Base-by-base conservation (phyloP, 2,329 filamentous ascomycete species). In the Fonsecaea multimorphosa region DNA sequence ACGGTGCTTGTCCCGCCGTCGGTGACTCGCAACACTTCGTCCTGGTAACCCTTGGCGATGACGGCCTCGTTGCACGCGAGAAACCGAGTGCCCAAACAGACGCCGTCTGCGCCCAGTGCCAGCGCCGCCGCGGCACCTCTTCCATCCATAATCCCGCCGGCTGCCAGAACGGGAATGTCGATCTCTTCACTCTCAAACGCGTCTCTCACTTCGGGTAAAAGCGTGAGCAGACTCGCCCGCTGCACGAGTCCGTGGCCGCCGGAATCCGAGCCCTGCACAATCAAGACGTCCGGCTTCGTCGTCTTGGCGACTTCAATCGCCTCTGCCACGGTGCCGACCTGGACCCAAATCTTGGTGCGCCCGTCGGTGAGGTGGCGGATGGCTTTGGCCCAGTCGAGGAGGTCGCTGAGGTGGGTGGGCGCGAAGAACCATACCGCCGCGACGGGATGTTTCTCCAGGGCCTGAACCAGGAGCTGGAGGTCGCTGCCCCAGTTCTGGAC, bases 31-130 rank as follows among this genome's bases (percentile, higher is more conserved):
- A 87, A 61, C 0, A 86, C 76, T 61, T 83, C 83, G 16, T 80
- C 67, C 68, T 78, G 78, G 68, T 87, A 87, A 0, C 84, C 85
- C 40, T 75, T 74, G 1, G 82, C 72, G 29, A 87, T 79, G 32
- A 76, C 77, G 1, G 82, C 80, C 72, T 87, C 84, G 0, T 72
- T 70, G 2, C 77, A 74, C 0, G 86, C 86, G 0, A 91, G 80
- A 63, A 89, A 87, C 7, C 87, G 81, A 0, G 89, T 91, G 0
- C 89, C 89, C 79, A 91, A 81, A 0, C 81, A 85, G 0, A 83
- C 80, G 0, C 85, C 88, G 0, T 77, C 74, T 0, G 85, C 84
- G 0, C 86, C 85, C 0, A 87, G 77, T 0, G 78, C 74, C 12
- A 86, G 73, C 1, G 82, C 81, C 0, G 84, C 84, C 6, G 81